Base-by-base conservation (phyloP, 2,329 filamentous ascomycete species). In the Colletotrichum sp. region DNA sequence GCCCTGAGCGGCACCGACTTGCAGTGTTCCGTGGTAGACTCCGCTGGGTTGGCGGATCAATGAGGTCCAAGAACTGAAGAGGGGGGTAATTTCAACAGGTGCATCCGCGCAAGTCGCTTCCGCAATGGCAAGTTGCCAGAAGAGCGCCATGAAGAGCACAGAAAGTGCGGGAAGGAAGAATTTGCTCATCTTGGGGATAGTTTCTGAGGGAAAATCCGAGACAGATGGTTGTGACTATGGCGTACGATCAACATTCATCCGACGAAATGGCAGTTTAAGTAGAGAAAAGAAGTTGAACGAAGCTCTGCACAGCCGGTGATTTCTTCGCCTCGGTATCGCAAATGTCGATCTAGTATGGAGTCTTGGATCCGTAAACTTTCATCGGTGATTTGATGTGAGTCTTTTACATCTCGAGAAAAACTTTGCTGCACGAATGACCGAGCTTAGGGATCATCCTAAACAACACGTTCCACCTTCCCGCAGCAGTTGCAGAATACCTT, bases 211-310 rank as follows among this genome's bases (percentile, higher is more conserved):
- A 52, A 0, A 6, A 7, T 8, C 0, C 12, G 6, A 52, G 0
- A 0, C 44, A 22, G n/a, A 52, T 25, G n/a, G n/a, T 13, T 0
- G 44, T 0, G 44, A 13, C 0, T 1, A 3, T 52, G 44, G 6
- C 0, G 1, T 1, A 0, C 11, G 1, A 13, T 6, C 44, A 12
- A 8, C 0, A 8, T 0, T 7, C 12, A 3, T 3, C 44, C 6
- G 11, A 13, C 11, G 0, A 52, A 8, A 52, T 0, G 44, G 0
- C n/a, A 52, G 44, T 0, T 13, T 52, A 52, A 52, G 6, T 52
- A 52, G 0, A 8, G 2, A n/a, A 12, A 8, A n/a, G 44, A 22
- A 6, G n/a, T 52, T 48, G 11, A 3, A 0, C 3, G 0, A 48
- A 48, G 11, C n/a, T 11, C 19, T 52, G 44, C 3, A 52, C 44